A percentile compares a stretch with the other conserved stretches of the same genome.
These are phyloP conservation scores for Aspergillus flavus DNA, from an alignment of 2,329 filamentous ascomycete genomes.

Conservation along the genomic window DNA sequence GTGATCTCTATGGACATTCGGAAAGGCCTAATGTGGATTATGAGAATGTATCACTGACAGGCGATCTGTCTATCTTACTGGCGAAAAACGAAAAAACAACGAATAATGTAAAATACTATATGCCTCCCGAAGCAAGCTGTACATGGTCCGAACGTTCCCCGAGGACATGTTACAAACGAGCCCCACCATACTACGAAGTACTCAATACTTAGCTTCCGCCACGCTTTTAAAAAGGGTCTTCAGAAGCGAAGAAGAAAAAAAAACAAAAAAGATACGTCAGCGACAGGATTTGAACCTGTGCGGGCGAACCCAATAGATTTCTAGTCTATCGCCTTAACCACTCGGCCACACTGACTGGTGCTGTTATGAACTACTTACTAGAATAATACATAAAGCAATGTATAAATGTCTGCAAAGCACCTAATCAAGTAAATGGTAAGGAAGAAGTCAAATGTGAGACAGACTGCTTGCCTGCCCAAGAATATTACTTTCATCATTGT, in stretches of 20 bases:
- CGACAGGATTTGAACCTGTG: background rate
- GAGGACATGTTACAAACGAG: too few species aligned
- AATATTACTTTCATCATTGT: too few species aligned
- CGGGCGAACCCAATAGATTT: background rate
- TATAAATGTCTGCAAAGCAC: background rate
- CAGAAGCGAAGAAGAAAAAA: background rate
- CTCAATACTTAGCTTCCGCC: background rate
- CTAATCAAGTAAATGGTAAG: background rate
- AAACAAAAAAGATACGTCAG: background rate
- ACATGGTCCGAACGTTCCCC: too few species aligned
- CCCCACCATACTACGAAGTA: background rate
- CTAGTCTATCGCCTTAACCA: background rate
- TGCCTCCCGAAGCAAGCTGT: background rate
- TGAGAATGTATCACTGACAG: too few species aligned
- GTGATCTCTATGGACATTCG: background rate
- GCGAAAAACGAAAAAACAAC: too few species aligned
- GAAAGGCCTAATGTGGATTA: too few species aligned
- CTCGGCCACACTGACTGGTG: background rate
- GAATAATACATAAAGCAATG: background rate
- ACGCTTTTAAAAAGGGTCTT: background rate
- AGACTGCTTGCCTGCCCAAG: too few species aligned
- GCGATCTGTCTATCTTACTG: too few species aligned
- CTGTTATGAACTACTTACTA: accelerated
- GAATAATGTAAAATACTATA: background rate
- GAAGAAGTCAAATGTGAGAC: background rate